Evolutionary conservation across 495 filamentous ascomycete species (phyloP), one percentile per base, ranked within the genome.

Genomic region (Cudoniella acicularis): DNA sequence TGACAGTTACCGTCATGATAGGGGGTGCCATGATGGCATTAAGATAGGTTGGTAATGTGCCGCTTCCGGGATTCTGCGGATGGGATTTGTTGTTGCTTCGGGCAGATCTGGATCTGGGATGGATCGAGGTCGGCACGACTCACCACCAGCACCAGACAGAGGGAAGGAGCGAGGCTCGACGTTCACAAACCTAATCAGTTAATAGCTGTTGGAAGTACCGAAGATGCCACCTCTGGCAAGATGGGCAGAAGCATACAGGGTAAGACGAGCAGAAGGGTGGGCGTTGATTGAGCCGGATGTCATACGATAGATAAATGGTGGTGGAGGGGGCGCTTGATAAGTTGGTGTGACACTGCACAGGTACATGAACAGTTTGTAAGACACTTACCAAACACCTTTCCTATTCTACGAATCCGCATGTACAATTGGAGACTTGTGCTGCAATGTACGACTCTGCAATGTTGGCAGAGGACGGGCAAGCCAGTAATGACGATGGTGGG

Each of bases 1-100:
- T 82, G 64, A 91, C 79, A 51, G 73, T 82, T 18, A 83, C 72
- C 17, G 72, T 64, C 11, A 43, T 36, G 24, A 69, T 67, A 62
- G 70, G 69, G 43, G 60, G 55, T 17, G 68, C 66, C 60, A 63
- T 63, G 11, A 3, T 49, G 60, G 59, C 53, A 27, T 50, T 20
- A 50, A 20, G 10, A 50, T 50, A 20, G 20, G 10, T 36, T 13
- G 30, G 13, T 36, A 4, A 36, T 6, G n/a, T n/a, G n/a, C n/a
- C n/a, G n/a, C n/a, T n/a, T n/a, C n/a, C n/a, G n/a, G n/a, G n/a
- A n/a, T n/a, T n/a, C n/a, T n/a, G n/a, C n/a, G n/a, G n/a, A n/a
- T n/a, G n/a, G n/a, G n/a, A n/a, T n/a, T n/a, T n/a, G n/a, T n/a
- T n/a, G n/a, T n/a, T n/a, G 13, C 4, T 36, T 36, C 30, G 30